Percentiles rank a stretch among this genome's conserved stretches.
These are phyloP conservation scores for Parascedosporium putredinis DNA, from an alignment of 2,329 filamentous ascomycete species.

Conservation along the genomic window DNA sequence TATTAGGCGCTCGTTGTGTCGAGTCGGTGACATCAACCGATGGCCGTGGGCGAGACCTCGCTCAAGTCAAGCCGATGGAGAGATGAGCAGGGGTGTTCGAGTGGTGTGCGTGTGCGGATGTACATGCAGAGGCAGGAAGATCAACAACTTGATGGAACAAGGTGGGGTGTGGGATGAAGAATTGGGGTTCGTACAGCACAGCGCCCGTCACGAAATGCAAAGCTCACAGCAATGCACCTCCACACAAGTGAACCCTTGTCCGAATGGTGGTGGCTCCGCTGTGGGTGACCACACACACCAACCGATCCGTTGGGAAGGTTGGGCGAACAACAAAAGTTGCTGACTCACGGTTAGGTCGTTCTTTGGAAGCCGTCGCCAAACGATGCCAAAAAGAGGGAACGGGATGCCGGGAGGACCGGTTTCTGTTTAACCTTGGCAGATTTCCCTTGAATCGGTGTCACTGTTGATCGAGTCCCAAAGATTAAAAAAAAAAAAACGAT, in stretches of 20 bases:
- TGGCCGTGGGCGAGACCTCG: too few relatives aligned
- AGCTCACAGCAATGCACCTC: neutral
- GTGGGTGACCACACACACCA: neutral
- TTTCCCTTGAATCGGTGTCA: neutral
- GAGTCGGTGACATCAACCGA: too few relatives aligned
- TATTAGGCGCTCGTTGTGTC: too few relatives aligned
- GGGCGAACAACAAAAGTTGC: neutral
- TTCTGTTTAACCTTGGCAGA: neutral
- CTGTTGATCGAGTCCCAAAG: neutral
- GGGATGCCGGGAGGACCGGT: neutral
- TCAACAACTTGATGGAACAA: neutral
- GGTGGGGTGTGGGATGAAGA: slow-evolving; percentile 2
- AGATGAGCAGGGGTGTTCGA: neutral
- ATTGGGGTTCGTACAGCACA: neutral
- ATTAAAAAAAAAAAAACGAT: too few relatives aligned
- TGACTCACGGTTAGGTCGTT: too few relatives aligned
- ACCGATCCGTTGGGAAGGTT: neutral
- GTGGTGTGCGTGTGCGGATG: neutral
- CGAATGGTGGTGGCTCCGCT: neutral
- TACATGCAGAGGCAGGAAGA: neutral
- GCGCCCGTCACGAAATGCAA: neutral
- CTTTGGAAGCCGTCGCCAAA: too few relatives aligned
- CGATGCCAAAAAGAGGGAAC: neutral
- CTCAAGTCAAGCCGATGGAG: too few relatives aligned
- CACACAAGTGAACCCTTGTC: neutral